These are phyloP conservation scores for Choiromyces venosus DNA, from an alignment of 495 filamentous ascomycete genomes.

Conservation along the genomic window DNA sequence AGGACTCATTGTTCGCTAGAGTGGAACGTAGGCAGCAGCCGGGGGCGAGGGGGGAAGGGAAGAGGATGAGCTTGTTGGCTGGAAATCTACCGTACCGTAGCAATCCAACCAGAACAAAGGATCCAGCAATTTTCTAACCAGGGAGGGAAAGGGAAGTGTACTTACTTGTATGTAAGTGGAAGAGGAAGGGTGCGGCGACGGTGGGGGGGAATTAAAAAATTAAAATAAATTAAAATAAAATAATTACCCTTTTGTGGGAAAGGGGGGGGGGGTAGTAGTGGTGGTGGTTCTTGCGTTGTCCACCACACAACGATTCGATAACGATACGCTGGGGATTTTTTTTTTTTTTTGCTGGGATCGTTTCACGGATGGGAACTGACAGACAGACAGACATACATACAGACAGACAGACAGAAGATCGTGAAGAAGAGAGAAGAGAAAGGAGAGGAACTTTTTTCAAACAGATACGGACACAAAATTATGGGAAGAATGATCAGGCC, in stretches of 20 bases:
- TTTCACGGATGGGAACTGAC: neutral
- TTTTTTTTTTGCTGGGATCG: neutral
- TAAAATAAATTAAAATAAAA: neutral
- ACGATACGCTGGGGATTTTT: neutral
- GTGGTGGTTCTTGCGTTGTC: neutral
- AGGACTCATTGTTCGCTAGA: neutral
- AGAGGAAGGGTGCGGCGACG: neutral
- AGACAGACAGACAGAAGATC: neutral
- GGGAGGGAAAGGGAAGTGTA: neutral
- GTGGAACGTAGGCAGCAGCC: neutral
- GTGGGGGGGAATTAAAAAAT: neutral
- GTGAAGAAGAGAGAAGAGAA: neutral
- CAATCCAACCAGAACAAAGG: slow-evolving; percentile 1
- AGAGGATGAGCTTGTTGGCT: neutral
- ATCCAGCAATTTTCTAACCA: neutral
- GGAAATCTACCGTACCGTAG: neutral
- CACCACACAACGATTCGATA: slow-evolving; percentile 2
- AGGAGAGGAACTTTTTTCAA: neutral
- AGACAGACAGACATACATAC: neutral
- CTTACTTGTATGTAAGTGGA: neutral
- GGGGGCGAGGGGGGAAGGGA: neutral
- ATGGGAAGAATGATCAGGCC: neutral
- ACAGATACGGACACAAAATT: neutral
- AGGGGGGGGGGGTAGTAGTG: too few relatives aligned
- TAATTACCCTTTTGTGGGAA: neutral